Evolutionary conservation across 257 asterid species (phyloP).

Genomic region (Dorcoceras hygrometricum): DNA sequence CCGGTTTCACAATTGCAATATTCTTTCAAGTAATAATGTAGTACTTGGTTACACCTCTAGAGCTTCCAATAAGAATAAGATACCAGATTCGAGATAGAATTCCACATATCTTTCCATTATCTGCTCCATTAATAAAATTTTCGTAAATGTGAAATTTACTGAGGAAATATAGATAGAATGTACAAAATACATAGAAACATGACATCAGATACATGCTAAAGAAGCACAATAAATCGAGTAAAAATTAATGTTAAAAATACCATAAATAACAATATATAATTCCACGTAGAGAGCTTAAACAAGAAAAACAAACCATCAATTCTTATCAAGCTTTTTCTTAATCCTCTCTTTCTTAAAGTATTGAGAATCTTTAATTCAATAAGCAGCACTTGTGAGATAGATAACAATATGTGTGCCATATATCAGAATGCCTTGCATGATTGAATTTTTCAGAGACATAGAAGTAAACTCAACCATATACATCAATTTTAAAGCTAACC

Average conservation of each 20-base stretch:
- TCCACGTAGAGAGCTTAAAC: background rate
- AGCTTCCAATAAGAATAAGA: background rate
- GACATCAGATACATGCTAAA: background rate
- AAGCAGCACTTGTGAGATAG: background rate
- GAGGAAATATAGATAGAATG: background rate
- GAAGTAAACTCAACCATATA: background rate
- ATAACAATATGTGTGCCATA: too few relatives aligned
- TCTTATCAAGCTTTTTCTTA: background rate
- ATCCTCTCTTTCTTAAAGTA: background rate
- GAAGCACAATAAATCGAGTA: background rate
- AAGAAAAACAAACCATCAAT: background rate
- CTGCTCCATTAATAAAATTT: background rate
- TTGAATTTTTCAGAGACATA: background rate
- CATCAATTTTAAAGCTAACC: background rate
- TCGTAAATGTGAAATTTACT: background rate
- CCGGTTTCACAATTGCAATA: background rate
- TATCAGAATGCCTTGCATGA: background rate
- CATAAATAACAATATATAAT: background rate
- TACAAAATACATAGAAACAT: background rate
- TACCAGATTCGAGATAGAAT: background rate
- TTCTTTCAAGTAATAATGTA: background rate
- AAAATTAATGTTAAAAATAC: background rate
- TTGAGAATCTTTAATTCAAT: background rate
- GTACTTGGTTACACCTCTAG: background rate
- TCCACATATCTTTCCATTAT: background rate